phyloP scores from a whole-genome alignment of 2,329 filamentous ascomycete genomes.

The Zarea fungicola region DNA sequence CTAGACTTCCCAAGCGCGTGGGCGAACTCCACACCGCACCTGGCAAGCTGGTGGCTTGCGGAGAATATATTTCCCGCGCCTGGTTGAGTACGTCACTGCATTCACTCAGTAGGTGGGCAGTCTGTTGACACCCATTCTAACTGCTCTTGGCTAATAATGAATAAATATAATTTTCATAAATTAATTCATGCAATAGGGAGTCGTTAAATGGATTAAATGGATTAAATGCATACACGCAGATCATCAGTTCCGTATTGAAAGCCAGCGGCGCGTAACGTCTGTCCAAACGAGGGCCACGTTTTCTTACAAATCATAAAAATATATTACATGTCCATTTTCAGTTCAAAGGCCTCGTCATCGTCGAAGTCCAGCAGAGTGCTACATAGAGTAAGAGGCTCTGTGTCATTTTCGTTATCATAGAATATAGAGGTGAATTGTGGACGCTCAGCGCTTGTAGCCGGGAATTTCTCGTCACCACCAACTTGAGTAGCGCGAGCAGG shows the following conservation, averaged over 20 bases:
- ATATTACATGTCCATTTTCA: constrained; percentile 37
- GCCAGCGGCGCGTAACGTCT: constrained; percentile 17
- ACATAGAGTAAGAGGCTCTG: constrained; percentile 25
- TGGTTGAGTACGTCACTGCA: too few species aligned
- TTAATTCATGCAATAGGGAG: constrained; percentile 16
- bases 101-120: too few species aligned
- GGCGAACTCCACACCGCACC: constrained; percentile 13
- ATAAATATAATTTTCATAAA: neutral
- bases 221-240: neutral
- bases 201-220: neutral
- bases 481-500: constrained; percentile 32
- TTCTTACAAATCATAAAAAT: constrained; percentile 15
- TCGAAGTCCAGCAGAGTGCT: constrained; percentile 22
- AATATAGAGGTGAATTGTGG: constrained; percentile 57
- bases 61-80: constrained; percentile 7
- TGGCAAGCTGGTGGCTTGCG: constrained; percentile 9
- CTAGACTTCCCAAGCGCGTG: constrained; percentile 8
- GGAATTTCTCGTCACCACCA: constrained; percentile 15
- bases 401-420: constrained; percentile 40
- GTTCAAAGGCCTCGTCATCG: constrained; percentile 52
- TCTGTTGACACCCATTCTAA: neutral
- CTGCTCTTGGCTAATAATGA: too few species aligned
- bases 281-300: neutral
- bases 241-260: neutral
- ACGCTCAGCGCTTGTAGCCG: constrained; percentile 26